Evolutionary conservation across 106 monocot species (phyloP), one percentile per base, ranked within the genome.

Genomic region (Xerophyta viscosa): DNA sequence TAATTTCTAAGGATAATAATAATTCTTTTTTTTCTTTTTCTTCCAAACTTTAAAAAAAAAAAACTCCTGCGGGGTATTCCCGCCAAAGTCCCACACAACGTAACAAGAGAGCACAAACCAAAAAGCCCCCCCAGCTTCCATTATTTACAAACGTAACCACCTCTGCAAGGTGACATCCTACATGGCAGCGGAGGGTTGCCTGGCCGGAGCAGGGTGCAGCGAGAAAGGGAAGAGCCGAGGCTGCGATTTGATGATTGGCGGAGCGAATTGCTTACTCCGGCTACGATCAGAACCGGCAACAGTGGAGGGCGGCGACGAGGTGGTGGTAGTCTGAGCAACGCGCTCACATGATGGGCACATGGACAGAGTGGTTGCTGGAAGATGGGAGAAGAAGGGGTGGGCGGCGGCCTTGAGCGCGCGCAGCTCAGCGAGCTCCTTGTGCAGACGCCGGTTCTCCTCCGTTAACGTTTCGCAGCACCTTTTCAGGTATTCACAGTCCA

Each of bases 331-430:
- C 33, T 63, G 20, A 23, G 64, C 24, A 25, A 48, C 50, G 44
- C 71, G 71, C 41, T 65, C 71, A 31, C 71, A 71, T 12, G 71
- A 71, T 4, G 71, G 64, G 46, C 71, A 71, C 71, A 71, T 71
- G 27, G 64, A 71, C 42, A 71, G 57, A 8, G 71, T 71, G 20
- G 71, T 71, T 7, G 71, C 71, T 2, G 71, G 71, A 19, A 65
- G 57, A 31, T 65, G 64, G 56, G 56, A 48, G 54, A 57, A 65
- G 44, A 65, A 71, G 7, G 57, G 64, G 37, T 64, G 48, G 33
- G 50, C n/a, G 3, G 29, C 31, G 15, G 56, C 15, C 24, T 27
- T 58, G 42, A 52, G 0, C 15, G 29, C 29, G 39, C 36, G 59
- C 4, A 73, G 55, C 27, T 66, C 73, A 23, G 53, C 62, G 19